Evolutionary conservation across 73 alveolate genomes (phyloP), one percentile per base, ranked within the genome.

Genomic region (Tetrahymena elliotti): DNA sequence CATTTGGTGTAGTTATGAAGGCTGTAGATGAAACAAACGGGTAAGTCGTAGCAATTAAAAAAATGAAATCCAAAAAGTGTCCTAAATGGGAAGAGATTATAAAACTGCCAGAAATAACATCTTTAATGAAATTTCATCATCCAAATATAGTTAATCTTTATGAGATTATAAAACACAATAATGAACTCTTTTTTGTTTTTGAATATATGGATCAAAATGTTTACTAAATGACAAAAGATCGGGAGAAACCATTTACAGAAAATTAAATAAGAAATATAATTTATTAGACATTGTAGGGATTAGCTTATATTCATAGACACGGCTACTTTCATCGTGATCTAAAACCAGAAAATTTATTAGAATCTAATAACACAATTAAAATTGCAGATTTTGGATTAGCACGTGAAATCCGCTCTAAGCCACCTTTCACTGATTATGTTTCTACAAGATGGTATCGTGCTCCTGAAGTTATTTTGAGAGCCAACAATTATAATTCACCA

Each of bases 351-450:
- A 99, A 97, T 98, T 98, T 96, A 94, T 95, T 98, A 94, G 97
- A 96, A 53, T 95, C 98, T 33, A 98, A 99, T 39, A 99, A 99
- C 33, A 98, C 98, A 40, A 99, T 99, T 92, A 99, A 99, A 96
- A 97, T 99, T 47, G 99, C 99, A 2, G 99, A 99, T 98, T 99
- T 99, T 97, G 99, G 99, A 52, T 96, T 99, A 93, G 99, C 99
- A n/a, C 97, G 99, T 95, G 99, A 99, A 92, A 98, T 99, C 92
- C 96, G 99, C 47, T 97, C 99, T 38, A 97, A 98, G n/a, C 99
- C 99, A 13, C 99, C 99, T 27, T 99, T 97, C 95, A 99, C 99
- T 38, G 99, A 99, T 93, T 99, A 99, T 93, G 99, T 99, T 41
- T 97, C 99, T 92, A 99, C 99, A 31, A 96, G 99, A 93, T 99